These are phyloP conservation scores for Xerocomus potaroensis DNA, from an alignment of 768 basidiomycete genomes.

Conservation along the genomic window DNA sequence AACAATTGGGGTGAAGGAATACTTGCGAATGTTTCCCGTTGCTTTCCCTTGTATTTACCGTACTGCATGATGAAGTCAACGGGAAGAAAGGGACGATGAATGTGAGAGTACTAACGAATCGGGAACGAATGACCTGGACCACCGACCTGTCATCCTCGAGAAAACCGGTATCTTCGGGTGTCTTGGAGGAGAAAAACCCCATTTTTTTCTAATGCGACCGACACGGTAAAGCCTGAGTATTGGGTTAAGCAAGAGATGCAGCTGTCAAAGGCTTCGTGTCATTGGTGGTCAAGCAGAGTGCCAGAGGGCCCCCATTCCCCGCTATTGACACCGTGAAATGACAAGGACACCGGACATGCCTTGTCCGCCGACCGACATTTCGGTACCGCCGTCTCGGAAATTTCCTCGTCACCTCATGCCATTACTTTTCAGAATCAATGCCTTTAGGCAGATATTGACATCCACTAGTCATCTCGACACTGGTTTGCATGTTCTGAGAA, in stretches of 20 bases:
- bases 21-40: slow-evolving; percentile 39
- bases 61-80: slow-evolving; percentile 36
- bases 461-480: neutral
- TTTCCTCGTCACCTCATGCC: slow-evolving; percentile 6
- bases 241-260: neutral
- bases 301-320: slow-evolving; percentile 17
- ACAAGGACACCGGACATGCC: slow-evolving; percentile 28
- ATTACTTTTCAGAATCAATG: neutral
- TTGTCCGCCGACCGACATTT: slow-evolving; percentile 2
- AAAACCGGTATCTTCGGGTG: slow-evolving; percentile 12
- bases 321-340: slow-evolving; percentile 5
- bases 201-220: slow-evolving; percentile 10
- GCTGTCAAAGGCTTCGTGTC: slow-evolving; percentile 5
- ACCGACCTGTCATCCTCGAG: slow-evolving; percentile 42
- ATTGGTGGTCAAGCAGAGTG: slow-evolving; percentile 17
- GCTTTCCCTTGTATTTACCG: slow-evolving; percentile 56
- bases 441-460: neutral
- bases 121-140: slow-evolving; percentile 54
- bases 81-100: slow-evolving; percentile 9
- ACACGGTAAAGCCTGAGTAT: neutral
- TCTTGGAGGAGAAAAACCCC: slow-evolving; percentile 32
- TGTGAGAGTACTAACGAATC: slow-evolving; percentile 46
- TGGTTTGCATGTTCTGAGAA: neutral
- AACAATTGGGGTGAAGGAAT: slow-evolving; percentile 32
- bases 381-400: neutral